Percentiles rank a stretch among this genome's conserved stretches.
phyloP scores from a whole-genome alignment of 495 filamentous ascomycete species.

The Trichoderma parareesei region DNA sequence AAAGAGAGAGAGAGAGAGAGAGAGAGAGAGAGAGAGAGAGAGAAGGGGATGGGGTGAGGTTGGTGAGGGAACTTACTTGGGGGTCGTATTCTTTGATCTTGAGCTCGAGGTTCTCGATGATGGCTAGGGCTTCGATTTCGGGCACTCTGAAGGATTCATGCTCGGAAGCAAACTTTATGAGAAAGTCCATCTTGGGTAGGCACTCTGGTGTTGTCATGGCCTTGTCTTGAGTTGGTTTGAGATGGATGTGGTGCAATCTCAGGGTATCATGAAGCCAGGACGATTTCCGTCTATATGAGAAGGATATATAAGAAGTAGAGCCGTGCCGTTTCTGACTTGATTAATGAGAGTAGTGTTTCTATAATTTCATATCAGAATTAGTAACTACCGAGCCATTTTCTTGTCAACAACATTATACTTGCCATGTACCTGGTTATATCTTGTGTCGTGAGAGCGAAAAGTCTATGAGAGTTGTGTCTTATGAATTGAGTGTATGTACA shows the following conservation, averaged over 20 bases:
- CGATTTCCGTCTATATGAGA: neutral
- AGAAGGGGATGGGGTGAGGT: neutral
- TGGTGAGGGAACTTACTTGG: constrained; percentile 43
- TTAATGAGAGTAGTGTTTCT: neutral
- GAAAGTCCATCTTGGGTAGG: constrained; percentile 54
- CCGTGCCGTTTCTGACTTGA: neutral
- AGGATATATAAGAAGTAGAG: neutral
- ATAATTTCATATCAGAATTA: neutral
- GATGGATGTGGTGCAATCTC: neutral
- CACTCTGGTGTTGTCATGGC: neutral
- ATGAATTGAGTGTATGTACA: too few species aligned
- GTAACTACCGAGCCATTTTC: too few species aligned
- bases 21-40: constrained; percentile 59
- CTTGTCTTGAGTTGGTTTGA: neutral
- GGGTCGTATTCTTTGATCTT: constrained; percentile 64
- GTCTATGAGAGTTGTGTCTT: too few species aligned
- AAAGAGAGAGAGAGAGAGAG: too few species aligned
- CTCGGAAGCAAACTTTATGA: constrained; percentile 82
- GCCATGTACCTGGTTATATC: too few species aligned
- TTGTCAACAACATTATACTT: too few species aligned
- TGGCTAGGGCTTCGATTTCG: constrained; percentile 78
- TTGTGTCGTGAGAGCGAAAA: too few species aligned
- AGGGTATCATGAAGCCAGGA: neutral
- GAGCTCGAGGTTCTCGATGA: constrained; percentile 56
- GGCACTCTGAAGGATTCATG: constrained; percentile 85